Evolutionary conservation across 108 stramenopile genomes (phyloP), one percentile per base, ranked within the genome.

Genomic region (Phaeodactylum tricornutum): DNA sequence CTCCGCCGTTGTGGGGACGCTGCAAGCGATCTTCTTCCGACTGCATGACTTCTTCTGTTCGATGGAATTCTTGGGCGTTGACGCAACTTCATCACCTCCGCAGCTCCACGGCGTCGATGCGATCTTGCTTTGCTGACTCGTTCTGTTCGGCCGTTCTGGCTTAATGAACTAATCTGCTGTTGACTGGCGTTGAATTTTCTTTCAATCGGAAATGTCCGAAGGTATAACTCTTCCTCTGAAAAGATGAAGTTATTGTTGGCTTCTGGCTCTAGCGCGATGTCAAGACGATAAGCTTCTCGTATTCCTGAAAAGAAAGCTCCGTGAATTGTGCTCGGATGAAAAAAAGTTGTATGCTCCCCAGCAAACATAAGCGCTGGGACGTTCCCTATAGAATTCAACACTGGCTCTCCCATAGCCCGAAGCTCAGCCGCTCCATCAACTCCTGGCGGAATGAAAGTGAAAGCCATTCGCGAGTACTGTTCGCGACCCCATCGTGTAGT

Each of bases 271-370:
- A 79, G 54, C 15, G 66, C 69, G 16, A 82, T 48, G 60, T 90
- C 88, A 26, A 84, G 59, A 41, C 88, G 64, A 44, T 79, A 84
- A 15, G 94, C 94, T 62, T 95, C 94, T 29, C 94, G 79, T 26
- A 95, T 79, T 3, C 94, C 94, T 1, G 75, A 80, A 53, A 92
- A 47, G 55, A 81, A 95, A 0, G 92, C 92, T 0, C 94, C 94
- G 50, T 93, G 92, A 22, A 93, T 75, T 1, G 94, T 95, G 3
- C 84, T 84, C 0, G 94, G 94, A 58, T 95, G 92, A 56, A 71
- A 92, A 11, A 74, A 81, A 19, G 87, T 92, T 16, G 94, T 93
- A 34, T 79, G 86, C 67, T 95, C 94, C n/a, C 94, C 94, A 21
- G 94, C 94, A 71, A 95, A 95, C 55, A 92, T 57, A 29, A 90